These are phyloP conservation scores for Beta vulgaris DNA, from an alignment of 148 eudicot genomes.

Conservation along the genomic window DNA sequence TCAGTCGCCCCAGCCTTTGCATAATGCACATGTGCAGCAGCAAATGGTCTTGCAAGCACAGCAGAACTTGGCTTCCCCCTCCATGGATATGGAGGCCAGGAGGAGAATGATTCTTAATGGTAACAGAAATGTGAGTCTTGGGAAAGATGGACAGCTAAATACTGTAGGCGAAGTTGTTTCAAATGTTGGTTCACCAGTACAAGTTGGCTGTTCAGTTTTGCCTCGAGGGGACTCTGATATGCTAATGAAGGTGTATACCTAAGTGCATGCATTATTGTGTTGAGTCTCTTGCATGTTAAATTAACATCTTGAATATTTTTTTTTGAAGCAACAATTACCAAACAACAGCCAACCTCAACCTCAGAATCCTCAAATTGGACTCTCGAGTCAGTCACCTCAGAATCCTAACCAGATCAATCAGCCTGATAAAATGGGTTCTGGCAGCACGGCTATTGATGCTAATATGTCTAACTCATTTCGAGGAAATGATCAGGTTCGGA, in stretches of 20 bases:
- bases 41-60: slow-evolving; percentile 60
- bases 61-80: slow-evolving; percentile 57
- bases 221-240: slow-evolving; percentile 55
- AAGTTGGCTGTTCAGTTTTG: slow-evolving; percentile 46
- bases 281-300: neutral
- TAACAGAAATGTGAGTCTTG: slow-evolving; percentile 49
- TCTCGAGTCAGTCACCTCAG: slow-evolving; percentile 56
- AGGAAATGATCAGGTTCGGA: slow-evolving; percentile 66
- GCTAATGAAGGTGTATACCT: slow-evolving; percentile 42
- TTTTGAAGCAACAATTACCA: slow-evolving; percentile 47
- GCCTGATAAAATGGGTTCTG: slow-evolving; percentile 44
- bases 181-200: slow-evolving; percentile 61
- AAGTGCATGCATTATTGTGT: slow-evolving; percentile 8
- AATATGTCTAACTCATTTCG: slow-evolving; percentile 58
- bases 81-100: slow-evolving; percentile 57
- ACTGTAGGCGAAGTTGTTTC: slow-evolving; percentile 53
- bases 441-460: slow-evolving; percentile 54
- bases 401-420: slow-evolving; percentile 40
- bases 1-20: slow-evolving; percentile 57
- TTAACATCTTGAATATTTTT: neutral
- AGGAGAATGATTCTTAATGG: slow-evolving; percentile 56
- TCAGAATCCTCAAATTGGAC: slow-evolving; percentile 49
- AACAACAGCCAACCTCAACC: slow-evolving; percentile 44
- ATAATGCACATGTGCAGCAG: slow-evolving; percentile 58
- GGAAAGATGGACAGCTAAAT: slow-evolving; percentile 62